Evolutionary conservation across 2,329 filamentous ascomycete genomes (phyloP).

Genomic region (Graphiopsis chlorocephala): DNA sequence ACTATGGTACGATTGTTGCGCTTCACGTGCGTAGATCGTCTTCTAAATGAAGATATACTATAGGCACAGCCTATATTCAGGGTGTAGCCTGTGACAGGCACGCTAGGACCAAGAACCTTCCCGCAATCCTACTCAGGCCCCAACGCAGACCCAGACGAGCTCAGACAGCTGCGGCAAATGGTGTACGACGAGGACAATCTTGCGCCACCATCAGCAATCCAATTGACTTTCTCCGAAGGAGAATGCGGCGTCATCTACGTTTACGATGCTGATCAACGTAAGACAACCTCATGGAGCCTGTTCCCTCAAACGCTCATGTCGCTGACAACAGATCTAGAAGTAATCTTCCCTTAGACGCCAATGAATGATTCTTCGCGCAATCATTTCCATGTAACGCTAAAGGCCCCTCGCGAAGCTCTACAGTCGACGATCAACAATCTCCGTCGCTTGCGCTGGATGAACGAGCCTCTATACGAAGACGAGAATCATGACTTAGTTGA

Average conservation of each 20-base stretch:
- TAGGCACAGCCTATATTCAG: too few relatives aligned
- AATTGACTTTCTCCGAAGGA: neutral
- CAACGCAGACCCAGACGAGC: too few relatives aligned
- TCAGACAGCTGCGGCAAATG: too few relatives aligned
- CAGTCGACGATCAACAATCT: neutral
- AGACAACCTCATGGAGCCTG: neutral
- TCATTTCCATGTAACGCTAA: neutral
- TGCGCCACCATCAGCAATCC: neutral
- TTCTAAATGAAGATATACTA: too few relatives aligned
- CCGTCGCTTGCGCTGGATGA: neutral
- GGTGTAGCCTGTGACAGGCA: too few relatives aligned
- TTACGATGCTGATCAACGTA: neutral
- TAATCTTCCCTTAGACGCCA: too few relatives aligned
- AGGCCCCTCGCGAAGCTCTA: neutral
- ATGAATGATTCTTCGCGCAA: too few relatives aligned
- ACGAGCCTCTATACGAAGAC: neutral
- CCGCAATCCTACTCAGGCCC: too few relatives aligned
- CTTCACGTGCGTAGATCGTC: too few relatives aligned
- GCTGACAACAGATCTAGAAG: too few relatives aligned
- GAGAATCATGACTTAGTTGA: neutral
- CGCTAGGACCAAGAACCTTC: neutral
- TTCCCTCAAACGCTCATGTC: too few relatives aligned
- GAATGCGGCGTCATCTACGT: neutral
- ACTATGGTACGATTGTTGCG: too few relatives aligned
- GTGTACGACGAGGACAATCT: neutral